Base-by-base conservation (phyloP, 2,329 filamentous ascomycete species). In the Trichoderma sp. region DNA sequence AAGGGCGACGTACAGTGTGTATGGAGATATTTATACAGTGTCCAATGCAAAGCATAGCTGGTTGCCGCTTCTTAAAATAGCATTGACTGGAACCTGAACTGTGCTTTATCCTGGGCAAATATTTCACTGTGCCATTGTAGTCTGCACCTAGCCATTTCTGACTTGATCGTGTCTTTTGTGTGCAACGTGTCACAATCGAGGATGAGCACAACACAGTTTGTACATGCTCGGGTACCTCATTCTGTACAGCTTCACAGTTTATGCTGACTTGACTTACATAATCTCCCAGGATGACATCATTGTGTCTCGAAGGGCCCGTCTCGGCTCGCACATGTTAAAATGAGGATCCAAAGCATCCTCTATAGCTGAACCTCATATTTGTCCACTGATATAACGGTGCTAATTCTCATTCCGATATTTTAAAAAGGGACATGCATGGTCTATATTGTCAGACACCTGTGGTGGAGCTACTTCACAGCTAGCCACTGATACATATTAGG, bases 31-130 rank as follows among this genome's bases (percentile, higher is more conserved):
- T 38, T 2, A 38, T 14, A 38, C 35, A 0, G 35, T 38, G 0
- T 6, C 1, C n/a, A 12, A 35, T 56, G 50, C 41, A 16, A 60
- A 38, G 18, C 41, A 27, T 4, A 63, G 63, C 60, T 72, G 41
- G 9, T 27, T 65, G 41, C 41, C 29, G 60, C 69, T 35, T n/a
- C 60, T 33, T 56, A 56, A 73, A 65, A 73, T 65, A 64, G 71
- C 45, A 33, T 27, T 27, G 27, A 27, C 2, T 27, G 27, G 27
- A 27, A 27, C 27, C 3, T 27, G 27, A 27, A 3, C 27, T 27
- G 35, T 65, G 63, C 41, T 45, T 35, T 12, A 7, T 1, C 21
- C 21, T 41, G 7, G 1, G 62, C 31, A 41, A 14, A 16, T 27
- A 21, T 9, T 12, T 6, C 21, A n/a, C 18, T 31, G 35, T 38